Base-by-base conservation (phyloP, 2,329 filamentous ascomycete species). In the Myriosclerotinia curreyana region DNA sequence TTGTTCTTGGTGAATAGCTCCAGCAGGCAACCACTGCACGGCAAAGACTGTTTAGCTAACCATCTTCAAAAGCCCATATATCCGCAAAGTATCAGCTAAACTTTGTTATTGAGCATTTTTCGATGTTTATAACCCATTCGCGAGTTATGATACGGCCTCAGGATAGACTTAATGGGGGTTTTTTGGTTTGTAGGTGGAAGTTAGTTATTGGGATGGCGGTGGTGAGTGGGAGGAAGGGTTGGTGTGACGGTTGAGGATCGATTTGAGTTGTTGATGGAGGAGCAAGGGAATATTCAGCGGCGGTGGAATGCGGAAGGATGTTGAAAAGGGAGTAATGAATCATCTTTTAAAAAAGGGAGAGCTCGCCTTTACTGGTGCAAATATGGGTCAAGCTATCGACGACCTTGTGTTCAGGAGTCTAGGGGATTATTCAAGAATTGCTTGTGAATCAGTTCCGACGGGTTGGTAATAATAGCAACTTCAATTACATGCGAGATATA, bases 151-250 rank as follows among this genome's bases (percentile, higher is more conserved):
- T 31, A 31, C 28, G 6, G 28, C 28, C 28, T 3, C 28, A 4
- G 28, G 28, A 31, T 31, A 31, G 4, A 31, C 5, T 6, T 31
- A 31, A 31, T 31, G 5, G 2, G 2, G 2, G 2, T 31, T 5
- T 31, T 31, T 31, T 31, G 28, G 28, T 31, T 31, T 31, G 28
- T 31, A 31, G 28, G 28, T 31, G 4, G 28, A 31, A 31, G 6
- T 31, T 31, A 6, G 28, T 31, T 31, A 3, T 31, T 31, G 28
- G 53, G 11, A 77, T 77, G 66, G 76, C 77, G 4, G 74, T 79
- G 7, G 34, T 71, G 11, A 56, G 52, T 7, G 69, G 64, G 62
- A 69, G 69, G 65, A 71, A 66, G 22, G 69, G 69, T 1, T 72
- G 72, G 71, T 2, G 67, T 73, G n/a, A 73, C 71, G n/a, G 60